Evolutionary conservation across 768 basidiomycete genomes (phyloP).

Genomic region (Phaeolepiota aurea): DNA sequence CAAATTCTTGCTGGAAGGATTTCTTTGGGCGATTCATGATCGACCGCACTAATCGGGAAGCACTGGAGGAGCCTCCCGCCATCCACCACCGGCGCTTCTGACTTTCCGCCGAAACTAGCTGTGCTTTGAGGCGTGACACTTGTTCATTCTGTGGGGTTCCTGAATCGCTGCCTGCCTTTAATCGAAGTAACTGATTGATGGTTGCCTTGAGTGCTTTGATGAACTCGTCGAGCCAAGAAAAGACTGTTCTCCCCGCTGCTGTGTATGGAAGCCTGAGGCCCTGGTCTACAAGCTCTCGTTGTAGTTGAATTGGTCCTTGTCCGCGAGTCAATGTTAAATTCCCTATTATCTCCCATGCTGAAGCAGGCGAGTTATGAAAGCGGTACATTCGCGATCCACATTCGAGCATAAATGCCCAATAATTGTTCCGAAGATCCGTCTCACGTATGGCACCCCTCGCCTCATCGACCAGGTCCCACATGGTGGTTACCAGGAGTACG

Average conservation of each 20-base stretch:
- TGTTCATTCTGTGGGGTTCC: too few species aligned
- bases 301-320: constrained; percentile 5
- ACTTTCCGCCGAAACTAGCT: too few species aligned
- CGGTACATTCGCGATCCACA: constrained; percentile 8
- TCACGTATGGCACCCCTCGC: constrained; percentile 5
- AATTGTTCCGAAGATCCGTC: constrained; percentile 4
- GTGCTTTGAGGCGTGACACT: too few species aligned
- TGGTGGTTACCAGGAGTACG: constrained; percentile 10
- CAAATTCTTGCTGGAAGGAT: too few species aligned
- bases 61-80: too few species aligned
- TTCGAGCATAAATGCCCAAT: constrained; percentile 5
- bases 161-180: too few species aligned
- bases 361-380: constrained; percentile 4
- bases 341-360: constrained; percentile 9
- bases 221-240: neutral
- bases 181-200: neutral
- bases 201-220: neutral
- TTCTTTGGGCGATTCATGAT: too few species aligned
- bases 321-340: constrained; percentile 2
- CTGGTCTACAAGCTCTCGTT: constrained; percentile 11
- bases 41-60: too few species aligned
- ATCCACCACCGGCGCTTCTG: too few species aligned
- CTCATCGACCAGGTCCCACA: constrained; percentile 9
- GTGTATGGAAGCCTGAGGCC: constrained; percentile 4
- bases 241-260: constrained; percentile 4